Conservation (phyloP, 176 grass and related monocot species). For the Juncus effusus region DNA sequence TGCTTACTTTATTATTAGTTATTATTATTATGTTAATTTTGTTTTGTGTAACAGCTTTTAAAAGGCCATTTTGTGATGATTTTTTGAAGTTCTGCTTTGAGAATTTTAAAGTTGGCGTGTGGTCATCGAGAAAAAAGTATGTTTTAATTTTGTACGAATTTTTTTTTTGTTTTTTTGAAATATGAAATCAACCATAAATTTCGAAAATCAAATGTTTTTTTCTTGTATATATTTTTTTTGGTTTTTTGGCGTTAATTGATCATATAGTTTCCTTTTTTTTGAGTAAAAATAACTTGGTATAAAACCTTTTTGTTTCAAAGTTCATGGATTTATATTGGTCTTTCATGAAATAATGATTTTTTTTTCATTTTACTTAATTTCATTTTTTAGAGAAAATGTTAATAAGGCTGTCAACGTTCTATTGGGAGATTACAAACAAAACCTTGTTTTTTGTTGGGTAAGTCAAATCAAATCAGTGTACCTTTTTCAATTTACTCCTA, state of each 20-base stretch:
- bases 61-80: conserved; percentile 50
- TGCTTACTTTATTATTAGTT: not conserved
- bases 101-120: conserved; percentile 45
- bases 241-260: too few species aligned
- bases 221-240: too few species aligned
- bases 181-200: too few species aligned
- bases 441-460: conserved; percentile 44
- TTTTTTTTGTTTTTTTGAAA: not conserved
- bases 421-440: conserved; percentile 29
- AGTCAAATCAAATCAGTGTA: conserved; percentile 13
- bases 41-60: conserved; percentile 36
- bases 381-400: conserved; percentile 21
- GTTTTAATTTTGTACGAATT: not conserved
- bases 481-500: not conserved
- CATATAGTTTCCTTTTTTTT: too few species aligned
- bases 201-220: too few species aligned
- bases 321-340: conserved; percentile 14
- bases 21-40: conserved; percentile 17
- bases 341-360: conserved; percentile 16
- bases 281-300: too few species aligned
- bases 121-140: conserved; percentile 36
- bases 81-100: conserved; percentile 47
- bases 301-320: too few species aligned
- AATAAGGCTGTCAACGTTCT: conserved; percentile 27
- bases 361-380: conserved; percentile 4